These are phyloP conservation scores for Calycina marina DNA, from an alignment of 2,329 filamentous ascomycete species.

Conservation along the genomic window DNA sequence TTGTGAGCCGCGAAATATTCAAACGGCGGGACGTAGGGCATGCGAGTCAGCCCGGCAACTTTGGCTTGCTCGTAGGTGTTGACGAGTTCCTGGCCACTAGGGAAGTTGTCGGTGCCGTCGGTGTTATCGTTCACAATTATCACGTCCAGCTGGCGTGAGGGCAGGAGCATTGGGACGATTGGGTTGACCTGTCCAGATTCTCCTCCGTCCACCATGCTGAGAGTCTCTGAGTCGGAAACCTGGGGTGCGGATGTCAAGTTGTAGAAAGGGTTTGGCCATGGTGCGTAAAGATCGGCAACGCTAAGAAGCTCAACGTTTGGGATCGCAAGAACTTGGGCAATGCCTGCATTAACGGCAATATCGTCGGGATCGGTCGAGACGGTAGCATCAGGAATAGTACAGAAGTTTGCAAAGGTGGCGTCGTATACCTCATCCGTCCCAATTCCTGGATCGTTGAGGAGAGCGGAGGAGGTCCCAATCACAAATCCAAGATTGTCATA, in stretches of 20 bases:
- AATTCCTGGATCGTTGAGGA: conserved; percentile 23
- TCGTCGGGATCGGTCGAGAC: not conserved
- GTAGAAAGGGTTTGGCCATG: conserved; percentile 30
- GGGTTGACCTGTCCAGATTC: conserved; percentile 28
- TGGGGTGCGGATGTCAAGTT: conserved; percentile 20
- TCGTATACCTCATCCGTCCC: conserved; percentile 9
- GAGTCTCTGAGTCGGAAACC: conserved; percentile 15
- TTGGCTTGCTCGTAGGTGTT: conserved; percentile 9
- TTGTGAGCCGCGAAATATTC: conserved; percentile 21
- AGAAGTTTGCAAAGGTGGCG: conserved; percentile 5
- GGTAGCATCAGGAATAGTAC: not conserved
- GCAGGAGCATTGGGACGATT: conserved; percentile 30
- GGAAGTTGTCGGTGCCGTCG: conserved; percentile 27
- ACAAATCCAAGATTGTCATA: conserved; percentile 33
- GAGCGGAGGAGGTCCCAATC: conserved; percentile 27
- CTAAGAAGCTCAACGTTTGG: conserved; percentile 17
- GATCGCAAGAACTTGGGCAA: not conserved
- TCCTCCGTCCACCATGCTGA: conserved; percentile 30
- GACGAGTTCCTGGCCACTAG: conserved; percentile 28
- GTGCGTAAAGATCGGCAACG: conserved; percentile 8
- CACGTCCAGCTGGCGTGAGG: conserved; percentile 25
- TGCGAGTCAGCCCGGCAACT: conserved; percentile 18
- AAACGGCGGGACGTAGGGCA: conserved; percentile 27
- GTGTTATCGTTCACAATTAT: conserved; percentile 31
- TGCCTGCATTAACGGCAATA: not conserved